Base-by-base conservation (phyloP, 2,329 filamentous ascomycete genomes). In the Fusarium brevicatenulatum region DNA sequence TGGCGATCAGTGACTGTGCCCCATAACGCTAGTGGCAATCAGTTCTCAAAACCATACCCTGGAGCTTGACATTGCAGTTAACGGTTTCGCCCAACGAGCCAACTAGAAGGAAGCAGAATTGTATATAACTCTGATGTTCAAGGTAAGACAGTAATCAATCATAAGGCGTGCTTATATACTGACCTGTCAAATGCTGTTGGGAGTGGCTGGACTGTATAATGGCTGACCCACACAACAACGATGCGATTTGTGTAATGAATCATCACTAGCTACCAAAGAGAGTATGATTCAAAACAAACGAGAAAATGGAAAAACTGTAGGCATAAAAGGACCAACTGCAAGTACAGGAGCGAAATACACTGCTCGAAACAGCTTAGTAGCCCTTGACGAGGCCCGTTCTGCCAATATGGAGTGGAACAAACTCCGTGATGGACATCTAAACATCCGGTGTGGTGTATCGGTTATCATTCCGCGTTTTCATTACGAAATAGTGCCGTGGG, bases 401-500 rank as follows among this genome's bases (percentile, higher is more conserved):
- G 7, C 23, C 4, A 5, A 63, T 63, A 62, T 63, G 5, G 0
- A 0, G 0, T 1, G 2, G 4, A 16, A 50, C 21, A 25, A 6
- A 7, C 1, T 7, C 4, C 5, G 1, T 42, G 30, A 32, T 13
- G 15, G 36, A 56, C 13, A 66, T 25, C 36, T 2, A 28, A 46
- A 40, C 4, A 37, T 66, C 63, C 63, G 63, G 60, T 66, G 62
- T 66, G 63, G 63, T 66, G 63, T 67, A 67, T 67, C 64, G 64
- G 64, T 66, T 66, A 67, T 42, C 64, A 66, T 66, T 50, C 62
- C 64, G 64, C 64, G 64, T 66, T 66, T 66, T 66, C 64, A 66
- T 64, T 23, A 9, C 4, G 21, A 28, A 44, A 30, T 7, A 64
- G 30, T 30, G 4, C 62, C 64, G 62, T n/a, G n/a, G n/a, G n/a